Evolutionary conservation across 2,329 filamentous ascomycete species (phyloP).

Genomic region (Fusarium citri): DNA sequence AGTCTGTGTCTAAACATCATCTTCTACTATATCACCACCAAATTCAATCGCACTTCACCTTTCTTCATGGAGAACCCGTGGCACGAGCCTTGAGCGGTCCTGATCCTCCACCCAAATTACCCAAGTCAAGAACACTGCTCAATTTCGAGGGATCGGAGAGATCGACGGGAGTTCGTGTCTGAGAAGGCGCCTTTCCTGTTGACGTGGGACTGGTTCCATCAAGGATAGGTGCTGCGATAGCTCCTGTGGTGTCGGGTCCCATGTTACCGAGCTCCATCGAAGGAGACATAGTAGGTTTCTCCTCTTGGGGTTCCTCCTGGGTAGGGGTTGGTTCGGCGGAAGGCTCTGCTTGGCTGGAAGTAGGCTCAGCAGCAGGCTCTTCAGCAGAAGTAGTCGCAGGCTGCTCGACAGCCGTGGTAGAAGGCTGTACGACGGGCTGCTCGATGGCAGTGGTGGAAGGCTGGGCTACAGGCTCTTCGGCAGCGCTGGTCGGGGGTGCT

Average conservation of each 20-base stretch:
- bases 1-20: slow-evolving; percentile 10
- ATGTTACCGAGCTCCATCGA: slow-evolving; percentile 44
- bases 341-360: neutral
- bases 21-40: neutral
- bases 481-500: neutral
- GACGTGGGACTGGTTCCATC: slow-evolving; percentile 27
- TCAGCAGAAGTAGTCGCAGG: neutral
- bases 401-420: neutral
- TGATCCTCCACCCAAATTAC: slow-evolving; percentile 51
- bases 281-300: slow-evolving; percentile 9
- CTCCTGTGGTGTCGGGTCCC: slow-evolving; percentile 27
- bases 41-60: neutral
- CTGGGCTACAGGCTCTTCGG: neutral
- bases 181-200: slow-evolving; percentile 32
- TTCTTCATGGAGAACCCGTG: slow-evolving; percentile 22
- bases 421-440: neutral
- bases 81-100: slow-evolving; percentile 33
- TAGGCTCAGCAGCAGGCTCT: neutral
- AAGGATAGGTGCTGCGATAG: slow-evolving; percentile 19
- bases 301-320: slow-evolving; percentile 9
- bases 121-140: slow-evolving; percentile 58
- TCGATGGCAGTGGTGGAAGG: slow-evolving; percentile 3
- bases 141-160: slow-evolving; percentile 55
- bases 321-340: slow-evolving; percentile 4
- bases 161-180: slow-evolving; percentile 47